These are phyloP conservation scores for Cystobasidiaceae sp. DNA, from an alignment of 1,284 basidiomycete species.

Conservation along the genomic window DNA sequence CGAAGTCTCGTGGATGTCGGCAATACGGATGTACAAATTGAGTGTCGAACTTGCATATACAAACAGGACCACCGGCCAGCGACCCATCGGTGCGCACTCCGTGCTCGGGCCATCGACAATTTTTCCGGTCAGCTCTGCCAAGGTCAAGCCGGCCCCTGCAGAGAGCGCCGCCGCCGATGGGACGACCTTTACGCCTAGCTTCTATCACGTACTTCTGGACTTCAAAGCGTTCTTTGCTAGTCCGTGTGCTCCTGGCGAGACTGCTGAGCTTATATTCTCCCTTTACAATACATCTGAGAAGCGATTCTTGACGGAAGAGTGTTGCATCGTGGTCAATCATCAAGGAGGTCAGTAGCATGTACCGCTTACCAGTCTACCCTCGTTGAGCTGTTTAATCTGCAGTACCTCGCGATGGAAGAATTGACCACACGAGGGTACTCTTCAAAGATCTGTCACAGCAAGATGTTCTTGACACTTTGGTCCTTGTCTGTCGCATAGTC, in stretches of 20 bases:
- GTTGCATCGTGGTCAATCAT: constrained; percentile 81
- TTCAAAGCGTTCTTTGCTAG: constrained; percentile 85
- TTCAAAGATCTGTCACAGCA: constrained; percentile 82
- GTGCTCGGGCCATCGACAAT: constrained; percentile 2
- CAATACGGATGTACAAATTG: constrained; percentile 66
- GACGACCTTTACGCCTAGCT: constrained; percentile 50
- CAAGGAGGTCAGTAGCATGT: constrained; percentile 65
- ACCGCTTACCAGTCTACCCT: neutral
- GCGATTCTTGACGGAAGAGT: constrained; percentile 91
- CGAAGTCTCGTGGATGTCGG: constrained; percentile 45
- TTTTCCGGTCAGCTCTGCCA: neutral
- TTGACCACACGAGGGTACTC: constrained; percentile 57
- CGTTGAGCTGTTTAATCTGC: neutral
- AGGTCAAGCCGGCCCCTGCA: neutral
- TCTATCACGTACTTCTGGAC: constrained; percentile 84
- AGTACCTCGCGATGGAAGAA: constrained; percentile 51
- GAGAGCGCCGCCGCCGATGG: neutral
- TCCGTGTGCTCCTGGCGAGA: constrained; percentile 81
- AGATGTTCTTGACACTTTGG: constrained; percentile 77
- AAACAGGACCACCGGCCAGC: constrained; percentile 9
- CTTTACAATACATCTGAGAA: constrained; percentile 76
- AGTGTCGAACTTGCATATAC: constrained; percentile 45
- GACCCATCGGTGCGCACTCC: constrained; percentile 31
- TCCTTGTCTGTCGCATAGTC: constrained; percentile 83
- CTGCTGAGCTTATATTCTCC: constrained; percentile 87